These are phyloP conservation scores for Solanum sitiens DNA, from an alignment of 257 asterid genomes.

Conservation along the genomic window DNA sequence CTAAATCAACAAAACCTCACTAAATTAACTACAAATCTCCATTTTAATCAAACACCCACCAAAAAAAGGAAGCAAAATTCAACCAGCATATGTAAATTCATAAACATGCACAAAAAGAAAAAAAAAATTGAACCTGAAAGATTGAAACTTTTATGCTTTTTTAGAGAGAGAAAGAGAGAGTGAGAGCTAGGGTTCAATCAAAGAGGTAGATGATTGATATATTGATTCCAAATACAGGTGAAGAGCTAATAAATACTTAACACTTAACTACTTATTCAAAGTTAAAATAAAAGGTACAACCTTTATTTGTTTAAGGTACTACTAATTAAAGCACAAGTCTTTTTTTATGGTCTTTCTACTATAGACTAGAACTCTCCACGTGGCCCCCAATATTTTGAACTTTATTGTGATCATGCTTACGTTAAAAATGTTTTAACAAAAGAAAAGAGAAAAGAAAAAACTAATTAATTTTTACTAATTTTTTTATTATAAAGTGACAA, in stretches of 20 bases:
- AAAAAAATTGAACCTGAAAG: neutral
- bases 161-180: neutral
- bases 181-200: conserved; percentile 3
- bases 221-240: neutral
- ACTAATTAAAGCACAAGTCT: neutral
- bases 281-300: neutral
- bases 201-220: neutral
- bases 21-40: neutral
- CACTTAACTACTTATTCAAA: neutral
- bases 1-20: neutral
- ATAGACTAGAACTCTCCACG: neutral
- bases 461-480: neutral
- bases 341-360: neutral
- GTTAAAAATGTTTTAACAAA: neutral
- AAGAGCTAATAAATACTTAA: neutral
- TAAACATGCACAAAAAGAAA: neutral
- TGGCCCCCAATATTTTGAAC: neutral
- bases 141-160: neutral
- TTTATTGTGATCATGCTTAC: neutral
- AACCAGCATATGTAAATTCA: neutral
- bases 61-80: neutral
- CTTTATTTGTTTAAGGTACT: neutral
- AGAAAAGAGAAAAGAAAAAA: neutral
- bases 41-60: neutral
- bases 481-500: neutral